Evolutionary conservation across 768 basidiomycete genomes (phyloP), one percentile per base, ranked within the genome.

Genomic region (Porphyrellus cyaneotinctus): DNA sequence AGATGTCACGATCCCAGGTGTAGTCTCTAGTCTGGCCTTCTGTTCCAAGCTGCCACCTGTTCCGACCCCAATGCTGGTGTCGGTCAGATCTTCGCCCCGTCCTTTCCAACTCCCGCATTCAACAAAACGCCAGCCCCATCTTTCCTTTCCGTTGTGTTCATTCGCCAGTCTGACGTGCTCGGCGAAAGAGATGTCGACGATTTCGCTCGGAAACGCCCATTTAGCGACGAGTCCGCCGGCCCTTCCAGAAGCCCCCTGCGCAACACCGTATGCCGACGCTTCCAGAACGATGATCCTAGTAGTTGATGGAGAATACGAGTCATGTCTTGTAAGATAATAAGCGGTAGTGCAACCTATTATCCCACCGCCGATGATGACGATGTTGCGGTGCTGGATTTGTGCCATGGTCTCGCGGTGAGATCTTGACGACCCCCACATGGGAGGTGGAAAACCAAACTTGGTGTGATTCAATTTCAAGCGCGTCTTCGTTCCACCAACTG

Each of bases 61-160:
- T 33, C 73, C 65, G 24, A 60, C 60, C n/a, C 64, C 65, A 7
- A 61, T 39, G 52, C 64, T 43, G 52, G 35, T 43, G 13, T 30
- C 38, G 51, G 56, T 30, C 39, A 55, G 23, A 54, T 56, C 57
- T 57, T 79, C 78, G 2, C 81, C 83, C 8, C 74, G 72, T n/a
- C 87, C 87, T 57, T 82, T 78, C 87, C 87, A 89, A 56, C 75
- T 81, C 6, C 84, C 84, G 57, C 84, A 87, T n/a, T 74, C 73
- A 33, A 92, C 84, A 60, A 77, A 82, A 42, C 92, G 72, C 81
- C 88, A 94, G 0, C 91, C 91, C 91, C 90, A 94, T n/a, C 83
- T 72, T 26, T 80, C 76, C 28, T 74, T 68, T 3, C 91, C 92
- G 51, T 77, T 76, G 67, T 87, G 83, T 59, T 85, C 74, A 45